Base-by-base conservation (phyloP, 148 eudicot genomes). In the Rheum nobile region DNA sequence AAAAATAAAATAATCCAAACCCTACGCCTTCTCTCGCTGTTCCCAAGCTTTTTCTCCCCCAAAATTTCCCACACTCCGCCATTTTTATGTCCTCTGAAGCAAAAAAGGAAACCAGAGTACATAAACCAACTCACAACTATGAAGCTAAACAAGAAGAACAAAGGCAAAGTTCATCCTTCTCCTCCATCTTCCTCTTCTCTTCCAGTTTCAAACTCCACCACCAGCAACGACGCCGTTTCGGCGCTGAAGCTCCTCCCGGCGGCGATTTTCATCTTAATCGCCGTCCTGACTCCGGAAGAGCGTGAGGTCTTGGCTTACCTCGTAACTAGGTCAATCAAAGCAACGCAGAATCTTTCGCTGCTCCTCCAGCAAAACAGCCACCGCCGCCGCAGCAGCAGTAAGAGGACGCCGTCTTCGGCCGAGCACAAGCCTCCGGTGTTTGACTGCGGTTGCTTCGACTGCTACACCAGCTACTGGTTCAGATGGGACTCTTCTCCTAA, bases 111-210 rank as follows among this genome's bases (percentile, higher is more conserved):
- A 22, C 59, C 26, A 52, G 50, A 22, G 2, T 17, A 46, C 50
- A 46, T 17, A 13, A 17, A 46, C n/a, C 7, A 5, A 46, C 50
- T 46, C 22, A 8, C 65, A 55, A 61, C 22, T 35, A 89, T 86
- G 91, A 86, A 84, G 78, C 82, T 86, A 74, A 85, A 80, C 75
- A 82, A 86, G 77, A 84, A 57, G 65, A 26, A 81, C 86, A 89
- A 87, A 80, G 97, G 97, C 72, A 91, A 91, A 84, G 85, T 91
- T 12, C 85, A 89, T 63, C 97, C 97, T 1, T 87, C 91, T 17
- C 86, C 87, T 6, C 72, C 87, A 6, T 35, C 83, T 1, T 76
- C 84, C 0, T 72, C 85, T 0, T 65, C 84, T 19, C 67, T 78
- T 28, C 39, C 80, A 21, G 11, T 65, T 11, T 38, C 32, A 50